A percentile compares a stretch with the other conserved stretches of the same genome.
These are phyloP conservation scores for Fusarium verticillioides DNA, from an alignment of 2,329 filamentous ascomycete species.

Conservation along the genomic window DNA sequence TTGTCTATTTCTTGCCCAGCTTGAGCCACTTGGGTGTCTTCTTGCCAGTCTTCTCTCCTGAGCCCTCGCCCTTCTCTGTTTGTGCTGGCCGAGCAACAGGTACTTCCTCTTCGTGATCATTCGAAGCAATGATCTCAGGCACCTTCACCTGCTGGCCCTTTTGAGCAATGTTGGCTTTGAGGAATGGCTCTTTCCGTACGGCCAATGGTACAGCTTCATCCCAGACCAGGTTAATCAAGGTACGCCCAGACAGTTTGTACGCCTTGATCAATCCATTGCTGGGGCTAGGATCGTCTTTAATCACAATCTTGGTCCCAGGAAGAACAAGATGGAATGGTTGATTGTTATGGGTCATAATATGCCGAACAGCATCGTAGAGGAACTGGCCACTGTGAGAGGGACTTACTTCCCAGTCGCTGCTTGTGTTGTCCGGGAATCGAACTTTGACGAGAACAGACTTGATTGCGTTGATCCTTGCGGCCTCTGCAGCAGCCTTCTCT, in stretches of 20 bases:
- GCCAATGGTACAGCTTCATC: conserved; percentile 68
- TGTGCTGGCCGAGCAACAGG: conserved; percentile 42
- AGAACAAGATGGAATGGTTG: conserved; percentile 79
- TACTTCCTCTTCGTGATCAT: conserved; percentile 50
- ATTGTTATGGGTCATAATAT: conserved; percentile 72
- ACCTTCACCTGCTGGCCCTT: conserved; percentile 75
- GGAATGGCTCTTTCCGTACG: conserved; percentile 65
- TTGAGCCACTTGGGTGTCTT: conserved; percentile 82
- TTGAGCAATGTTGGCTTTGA: conserved; percentile 67
- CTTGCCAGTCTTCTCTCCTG: conserved; percentile 71
- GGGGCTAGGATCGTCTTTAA: conserved; percentile 59
- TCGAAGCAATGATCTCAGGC: conserved; percentile 62
- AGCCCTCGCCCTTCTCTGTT: conserved; percentile 51
- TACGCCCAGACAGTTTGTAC: conserved; percentile 75
- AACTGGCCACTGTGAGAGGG: conserved; percentile 74
- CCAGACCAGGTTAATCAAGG: conserved; percentile 83
- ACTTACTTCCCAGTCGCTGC: conserved; percentile 77
- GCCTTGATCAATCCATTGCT: conserved; percentile 74
- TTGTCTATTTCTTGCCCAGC: conserved; percentile 72
- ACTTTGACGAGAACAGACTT: conserved; percentile 79
- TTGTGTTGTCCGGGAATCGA: conserved; percentile 87
- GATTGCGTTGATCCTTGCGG: conserved; percentile 72
- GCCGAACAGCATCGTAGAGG: conserved; percentile 79
- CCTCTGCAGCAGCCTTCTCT: conserved; percentile 72
- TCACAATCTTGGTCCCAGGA: conserved; percentile 63